Percentiles rank a stretch among this genome's conserved stretches.
These are phyloP conservation scores for Asterophora parasitica DNA, from an alignment of 768 basidiomycete genomes.

Conservation along the genomic window DNA sequence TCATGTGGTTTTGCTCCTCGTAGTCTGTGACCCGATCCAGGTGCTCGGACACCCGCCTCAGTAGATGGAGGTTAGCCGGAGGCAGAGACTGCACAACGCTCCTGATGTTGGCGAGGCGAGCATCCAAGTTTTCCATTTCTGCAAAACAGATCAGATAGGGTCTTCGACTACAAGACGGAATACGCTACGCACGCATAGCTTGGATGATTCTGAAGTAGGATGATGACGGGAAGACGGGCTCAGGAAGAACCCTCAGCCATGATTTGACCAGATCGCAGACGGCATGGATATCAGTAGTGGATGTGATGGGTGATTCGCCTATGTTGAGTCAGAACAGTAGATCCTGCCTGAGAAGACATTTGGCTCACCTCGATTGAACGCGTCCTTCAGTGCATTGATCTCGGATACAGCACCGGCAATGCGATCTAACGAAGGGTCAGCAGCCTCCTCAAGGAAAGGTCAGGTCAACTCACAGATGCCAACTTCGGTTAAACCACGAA, in stretches of 20 bases:
- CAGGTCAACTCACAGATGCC: conserved; percentile 64
- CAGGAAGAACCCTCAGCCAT: conserved; percentile 81
- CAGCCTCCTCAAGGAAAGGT: neutral
- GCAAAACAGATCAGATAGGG: conserved; percentile 7
- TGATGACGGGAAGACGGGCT: conserved; percentile 68
- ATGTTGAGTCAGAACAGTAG: neutral
- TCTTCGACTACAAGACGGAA: neutral
- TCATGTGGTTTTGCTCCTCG: conserved; percentile 90
- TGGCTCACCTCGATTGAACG: conserved; percentile 62
- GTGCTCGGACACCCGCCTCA: conserved; percentile 76
- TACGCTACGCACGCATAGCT: conserved; percentile 54
- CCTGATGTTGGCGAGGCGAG: conserved; percentile 60
- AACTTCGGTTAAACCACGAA: conserved; percentile 71
- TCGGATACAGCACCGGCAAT: conserved; percentile 73
- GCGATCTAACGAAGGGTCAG: conserved; percentile 49
- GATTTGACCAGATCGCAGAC: conserved; percentile 81
- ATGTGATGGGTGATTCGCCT: conserved; percentile 59
- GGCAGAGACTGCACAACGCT: conserved; percentile 66
- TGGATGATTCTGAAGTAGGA: conserved; percentile 67
- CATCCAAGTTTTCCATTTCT: conserved; percentile 70
- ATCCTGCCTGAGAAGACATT: neutral
- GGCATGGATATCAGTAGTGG: conserved; percentile 71
- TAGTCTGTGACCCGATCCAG: conserved; percentile 89
- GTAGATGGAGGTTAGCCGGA: conserved; percentile 69
- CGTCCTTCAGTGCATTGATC: conserved; percentile 65